Evolutionary conservation across 495 filamentous ascomycete species (phyloP).

Genomic region (Durotheca rogersii): DNA sequence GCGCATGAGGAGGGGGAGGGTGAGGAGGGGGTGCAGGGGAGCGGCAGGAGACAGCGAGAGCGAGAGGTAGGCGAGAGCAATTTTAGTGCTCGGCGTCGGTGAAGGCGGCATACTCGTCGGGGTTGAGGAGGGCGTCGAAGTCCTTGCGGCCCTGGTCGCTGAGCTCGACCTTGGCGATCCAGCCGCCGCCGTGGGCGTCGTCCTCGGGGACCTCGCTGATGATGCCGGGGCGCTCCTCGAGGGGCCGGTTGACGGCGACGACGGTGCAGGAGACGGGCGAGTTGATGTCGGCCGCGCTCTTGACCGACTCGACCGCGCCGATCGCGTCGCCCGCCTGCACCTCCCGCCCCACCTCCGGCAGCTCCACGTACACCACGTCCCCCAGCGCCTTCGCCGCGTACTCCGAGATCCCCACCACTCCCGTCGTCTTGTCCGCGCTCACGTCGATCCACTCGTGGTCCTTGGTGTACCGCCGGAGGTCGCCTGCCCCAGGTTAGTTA

Average conservation of each 20-base stretch:
- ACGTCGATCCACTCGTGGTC: conserved; percentile 99
- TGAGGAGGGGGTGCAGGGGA: too few relatives aligned
- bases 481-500: conserved; percentile 42
- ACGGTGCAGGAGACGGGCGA: conserved; percentile 79
- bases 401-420: conserved; percentile 77
- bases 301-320: conserved; percentile 96
- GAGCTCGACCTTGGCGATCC: conserved; percentile 87
- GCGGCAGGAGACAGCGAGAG: too few relatives aligned
- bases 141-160: conserved; percentile 61
- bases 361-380: conserved; percentile 96
- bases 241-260: conserved; percentile 63
- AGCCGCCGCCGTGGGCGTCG: conserved; percentile 73
- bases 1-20: too few relatives aligned
- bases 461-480: conserved; percentile 86
- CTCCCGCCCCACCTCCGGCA: conserved; percentile 65
- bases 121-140: conserved; percentile 71
- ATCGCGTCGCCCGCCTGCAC: conserved; percentile 73
- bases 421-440: conserved; percentile 67
- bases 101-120: conserved; percentile 69
- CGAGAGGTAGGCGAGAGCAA: background rate
- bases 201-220: conserved; percentile 81
- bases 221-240: conserved; percentile 79
- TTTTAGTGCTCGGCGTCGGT: conserved; percentile 43
- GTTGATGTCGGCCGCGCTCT: conserved; percentile 94
- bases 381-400: conserved; percentile 90